Conservation (phyloP, 2,329 filamentous ascomycete genomes). For the Neonectria punicea region DNA sequence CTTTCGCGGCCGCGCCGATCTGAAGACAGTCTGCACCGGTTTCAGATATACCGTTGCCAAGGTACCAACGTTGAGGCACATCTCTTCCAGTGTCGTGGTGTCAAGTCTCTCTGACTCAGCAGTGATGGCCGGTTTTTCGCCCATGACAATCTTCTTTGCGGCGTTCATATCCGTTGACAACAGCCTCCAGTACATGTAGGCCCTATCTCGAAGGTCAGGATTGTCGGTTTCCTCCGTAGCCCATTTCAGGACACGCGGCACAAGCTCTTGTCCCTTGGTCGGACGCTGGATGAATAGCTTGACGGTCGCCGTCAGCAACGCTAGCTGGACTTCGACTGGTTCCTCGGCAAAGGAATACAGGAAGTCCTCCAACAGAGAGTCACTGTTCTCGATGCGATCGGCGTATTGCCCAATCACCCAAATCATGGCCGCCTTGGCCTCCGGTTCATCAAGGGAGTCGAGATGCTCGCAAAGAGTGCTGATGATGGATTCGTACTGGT, state of each 20-base stretch:
- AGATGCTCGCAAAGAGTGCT: constrained; percentile 94
- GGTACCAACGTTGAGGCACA: constrained; percentile 96
- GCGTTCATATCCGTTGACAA: constrained; percentile 90
- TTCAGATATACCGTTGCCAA: constrained; percentile 98
- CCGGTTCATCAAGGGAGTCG: constrained; percentile 95
- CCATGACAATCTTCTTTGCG: constrained; percentile 93
- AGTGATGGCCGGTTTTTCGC: constrained; percentile 94
- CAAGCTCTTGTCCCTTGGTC: constrained; percentile 91
- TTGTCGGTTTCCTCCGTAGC: constrained; percentile 99
- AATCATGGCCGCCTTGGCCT: constrained; percentile 98
- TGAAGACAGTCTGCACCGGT: constrained; percentile 96
- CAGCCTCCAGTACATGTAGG: constrained; percentile 99
- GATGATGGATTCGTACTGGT: constrained; percentile 98
- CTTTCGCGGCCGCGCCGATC: constrained; percentile 82
- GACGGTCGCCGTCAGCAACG: constrained; percentile 93
- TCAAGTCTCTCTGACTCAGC: constrained; percentile 96
- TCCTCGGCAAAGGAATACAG: constrained; percentile 94
- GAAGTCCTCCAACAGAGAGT: constrained; percentile 93
- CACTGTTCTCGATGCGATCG: constrained; percentile 96
- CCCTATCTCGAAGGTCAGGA: constrained; percentile 92
- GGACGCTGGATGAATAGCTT: constrained; percentile 98
- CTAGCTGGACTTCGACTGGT: constrained; percentile 93
- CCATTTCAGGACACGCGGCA: constrained; percentile 97
- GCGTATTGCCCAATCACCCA: constrained; percentile 99
- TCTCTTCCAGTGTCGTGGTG: constrained; percentile 90